These are phyloP conservation scores for Psilocybe tampanensis DNA, from an alignment of 768 basidiomycete species.

Conservation along the genomic window DNA sequence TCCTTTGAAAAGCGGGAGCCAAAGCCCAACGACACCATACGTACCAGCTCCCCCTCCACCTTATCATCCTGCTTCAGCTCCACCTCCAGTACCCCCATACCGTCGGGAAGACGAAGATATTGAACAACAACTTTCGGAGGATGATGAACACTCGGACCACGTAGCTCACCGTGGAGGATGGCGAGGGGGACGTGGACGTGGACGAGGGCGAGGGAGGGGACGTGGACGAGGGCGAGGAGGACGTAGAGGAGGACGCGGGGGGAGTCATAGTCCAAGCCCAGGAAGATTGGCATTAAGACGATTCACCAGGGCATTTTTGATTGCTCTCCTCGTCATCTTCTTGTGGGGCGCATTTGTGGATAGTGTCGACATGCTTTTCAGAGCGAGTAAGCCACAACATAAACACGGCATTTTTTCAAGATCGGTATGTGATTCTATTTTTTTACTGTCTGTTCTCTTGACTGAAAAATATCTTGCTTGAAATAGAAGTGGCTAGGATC, in stretches of 20 bases:
- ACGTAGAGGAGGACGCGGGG: not conserved
- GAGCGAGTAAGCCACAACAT: not conserved
- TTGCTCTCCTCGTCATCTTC: constrained; percentile 21
- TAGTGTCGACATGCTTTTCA: constrained; percentile 9
- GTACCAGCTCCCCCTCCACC: constrained; percentile 9
- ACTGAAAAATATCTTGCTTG: not conserved
- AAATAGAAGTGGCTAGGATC: not conserved
- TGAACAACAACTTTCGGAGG: not conserved
- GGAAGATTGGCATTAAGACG: constrained; percentile 11
- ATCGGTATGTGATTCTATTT: constrained; percentile 1
- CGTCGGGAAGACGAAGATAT: not conserved
- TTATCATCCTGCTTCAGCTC: constrained; percentile 6
- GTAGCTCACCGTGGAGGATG: not conserved
- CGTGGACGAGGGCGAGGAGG: not conserved
- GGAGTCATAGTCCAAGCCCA: not conserved
- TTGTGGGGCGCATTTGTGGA: constrained; percentile 24
- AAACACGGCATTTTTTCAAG: not conserved
- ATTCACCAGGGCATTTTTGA: constrained; percentile 17
- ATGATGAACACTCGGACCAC: not conserved
- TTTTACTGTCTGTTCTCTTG: not conserved
- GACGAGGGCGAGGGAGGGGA: not conserved
- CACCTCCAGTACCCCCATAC: not conserved
- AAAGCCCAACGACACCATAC: not conserved
- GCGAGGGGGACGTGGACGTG: not conserved
- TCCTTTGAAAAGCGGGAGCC: constrained; percentile 18